These are phyloP conservation scores for Paramecium sonneborni DNA, from an alignment of 73 alveolate species.

Conservation along the genomic window DNA sequence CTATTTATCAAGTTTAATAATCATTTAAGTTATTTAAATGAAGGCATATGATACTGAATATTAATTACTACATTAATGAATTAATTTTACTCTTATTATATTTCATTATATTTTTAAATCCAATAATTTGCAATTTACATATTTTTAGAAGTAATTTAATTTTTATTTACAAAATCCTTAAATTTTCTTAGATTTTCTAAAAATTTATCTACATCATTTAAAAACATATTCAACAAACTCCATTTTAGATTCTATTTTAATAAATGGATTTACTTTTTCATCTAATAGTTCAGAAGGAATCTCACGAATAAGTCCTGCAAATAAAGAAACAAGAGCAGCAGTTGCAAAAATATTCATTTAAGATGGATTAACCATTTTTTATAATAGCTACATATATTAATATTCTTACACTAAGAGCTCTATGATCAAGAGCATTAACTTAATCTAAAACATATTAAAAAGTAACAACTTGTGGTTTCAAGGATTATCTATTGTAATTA, in stretches of 20 bases:
- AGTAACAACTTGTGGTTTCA: not conserved
- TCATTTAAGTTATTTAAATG: not conserved
- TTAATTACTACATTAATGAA: not conserved
- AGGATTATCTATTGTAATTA: not conserved
- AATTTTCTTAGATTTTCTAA: not conserved
- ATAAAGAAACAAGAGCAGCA: conserved; percentile 3
- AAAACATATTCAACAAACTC: not conserved
- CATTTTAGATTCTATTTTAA: not conserved
- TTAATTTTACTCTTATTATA: not conserved
- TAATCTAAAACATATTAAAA: not conserved
- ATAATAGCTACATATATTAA: not conserved
- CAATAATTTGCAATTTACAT: conserved; percentile 6
- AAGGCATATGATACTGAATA: not conserved
- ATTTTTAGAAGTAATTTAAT: not conserved
- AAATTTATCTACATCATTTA: conserved; percentile 4
- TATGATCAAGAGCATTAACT: not conserved
- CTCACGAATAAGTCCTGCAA: conserved; percentile 11
- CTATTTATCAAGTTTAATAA: not conserved
- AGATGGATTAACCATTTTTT: conserved; percentile 43
- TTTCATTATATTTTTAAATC: not conserved
- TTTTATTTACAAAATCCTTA: not conserved
- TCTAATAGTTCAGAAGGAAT: conserved; percentile 1
- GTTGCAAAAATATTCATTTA: conserved; percentile 26
- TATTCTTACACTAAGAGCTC: not conserved
- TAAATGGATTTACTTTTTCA: not conserved